These are phyloP conservation scores for Cyclotella choctawhatcheeana DNA, from an alignment of 108 stramenopile genomes.

Conservation along the genomic window DNA sequence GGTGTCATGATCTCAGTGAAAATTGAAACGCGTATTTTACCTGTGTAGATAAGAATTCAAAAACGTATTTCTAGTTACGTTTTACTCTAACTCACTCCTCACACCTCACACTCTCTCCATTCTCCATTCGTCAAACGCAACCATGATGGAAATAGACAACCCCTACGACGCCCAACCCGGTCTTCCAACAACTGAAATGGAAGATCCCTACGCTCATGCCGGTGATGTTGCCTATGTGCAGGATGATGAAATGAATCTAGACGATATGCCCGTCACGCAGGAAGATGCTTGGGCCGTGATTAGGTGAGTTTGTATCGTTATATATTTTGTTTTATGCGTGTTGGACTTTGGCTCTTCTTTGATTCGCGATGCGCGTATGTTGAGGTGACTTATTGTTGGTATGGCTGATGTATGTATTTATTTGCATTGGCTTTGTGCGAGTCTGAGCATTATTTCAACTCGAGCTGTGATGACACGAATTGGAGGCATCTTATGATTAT, in stretches of 20 bases:
- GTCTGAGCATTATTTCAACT: too few species aligned
- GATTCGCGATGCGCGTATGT: not conserved
- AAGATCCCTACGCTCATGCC: conserved; percentile 6
- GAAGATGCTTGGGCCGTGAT: conserved; percentile 99
- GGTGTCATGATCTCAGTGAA: too few species aligned
- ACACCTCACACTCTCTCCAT: not conserved
- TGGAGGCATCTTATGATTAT: not conserved
- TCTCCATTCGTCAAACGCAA: not conserved
- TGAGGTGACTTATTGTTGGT: too few species aligned
- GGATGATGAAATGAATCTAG: conserved; percentile 21
- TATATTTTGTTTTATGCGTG: not conserved
- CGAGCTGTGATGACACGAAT: too few species aligned
- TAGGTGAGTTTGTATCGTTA: conserved; percentile 43
- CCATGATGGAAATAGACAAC: conserved; percentile 8
- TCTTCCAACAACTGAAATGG: not conserved
- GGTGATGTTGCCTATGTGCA: not conserved
- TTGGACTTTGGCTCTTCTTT: too few species aligned
- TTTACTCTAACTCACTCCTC: too few species aligned
- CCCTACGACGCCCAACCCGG: not conserved
- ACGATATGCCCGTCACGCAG: conserved; percentile 90
- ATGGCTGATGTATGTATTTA: not conserved
- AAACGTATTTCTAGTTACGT: too few species aligned
- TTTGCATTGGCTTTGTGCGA: too few species aligned
- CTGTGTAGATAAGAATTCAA: not conserved
- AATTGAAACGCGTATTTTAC: too few species aligned